Evolutionary conservation across 768 basidiomycete genomes (phyloP), one percentile per base, ranked within the genome.

Genomic region (Termitomyces sp.): DNA sequence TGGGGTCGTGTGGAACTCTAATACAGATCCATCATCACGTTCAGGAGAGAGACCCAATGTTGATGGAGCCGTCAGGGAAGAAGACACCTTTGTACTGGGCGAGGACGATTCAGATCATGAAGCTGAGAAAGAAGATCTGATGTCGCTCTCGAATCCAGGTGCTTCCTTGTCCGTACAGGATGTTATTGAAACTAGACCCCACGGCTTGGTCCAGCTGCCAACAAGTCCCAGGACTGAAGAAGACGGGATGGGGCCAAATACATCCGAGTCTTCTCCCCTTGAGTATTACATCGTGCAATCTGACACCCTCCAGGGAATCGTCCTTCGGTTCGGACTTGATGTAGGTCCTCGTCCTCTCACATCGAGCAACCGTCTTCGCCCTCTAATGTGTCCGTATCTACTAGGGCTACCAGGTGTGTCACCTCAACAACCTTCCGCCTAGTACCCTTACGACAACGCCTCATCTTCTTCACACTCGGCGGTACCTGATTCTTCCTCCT

Each of bases 401-500:
- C 46, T 53, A 83, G 87, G 83, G 78, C 42, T 79, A 79, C 31
- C 74, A 79, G 37, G 73, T 92, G 4, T 89, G 87, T 65, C 80
- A 72, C 20, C 70, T 88, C 14, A 92, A 91, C 65, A 79, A 78
- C 44, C 77, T 92, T 13, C 85, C 88, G 0, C 70, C 75, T 5
- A 86, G 79, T 64, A 84, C 86, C 3, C 70, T 91, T 20, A 80
- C 74, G 57, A 89, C 85, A 0, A 90, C 84, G 0, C 89, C 90
- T 6, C 87, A 90, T 64, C 72, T 91, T 8, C 73, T 91, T 16
- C 88, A 90, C 68, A 90, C 88, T 1, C 82, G 88, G 5, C 72
- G 75, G 1, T 80, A 73, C 59, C 69, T 91, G 56, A 66, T 74
- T 16, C 73, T 90, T 10, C 87, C 87, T 1, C 71, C 77, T 2